Conservation (phyloP, 225 moss, liverwort and hornwort species). For the Anthoceros angustus region DNA sequence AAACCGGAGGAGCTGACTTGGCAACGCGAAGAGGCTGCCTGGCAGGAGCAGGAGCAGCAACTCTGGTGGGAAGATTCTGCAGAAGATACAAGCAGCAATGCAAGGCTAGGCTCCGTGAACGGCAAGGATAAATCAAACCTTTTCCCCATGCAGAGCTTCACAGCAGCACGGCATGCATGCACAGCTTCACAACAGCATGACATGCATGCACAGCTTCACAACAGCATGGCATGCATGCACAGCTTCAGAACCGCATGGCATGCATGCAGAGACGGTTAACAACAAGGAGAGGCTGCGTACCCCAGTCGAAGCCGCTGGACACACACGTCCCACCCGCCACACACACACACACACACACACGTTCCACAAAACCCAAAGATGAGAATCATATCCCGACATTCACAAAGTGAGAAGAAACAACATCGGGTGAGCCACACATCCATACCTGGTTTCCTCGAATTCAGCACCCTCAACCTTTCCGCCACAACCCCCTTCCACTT, state of each 20-base stretch:
- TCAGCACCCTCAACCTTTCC: constrained; percentile 55
- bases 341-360: too few species aligned
- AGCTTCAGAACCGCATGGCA: not conserved
- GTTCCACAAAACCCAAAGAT: not conserved
- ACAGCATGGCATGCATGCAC: not conserved
- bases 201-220: not conserved
- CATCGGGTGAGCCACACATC: not conserved
- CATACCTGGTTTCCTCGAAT: constrained; percentile 6
- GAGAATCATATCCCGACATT: not conserved
- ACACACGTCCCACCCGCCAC: too few species aligned
- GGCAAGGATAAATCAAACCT: too few species aligned
- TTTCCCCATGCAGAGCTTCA: too few species aligned
- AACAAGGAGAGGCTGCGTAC: not conserved
- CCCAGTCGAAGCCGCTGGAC: not conserved
- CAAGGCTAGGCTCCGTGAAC: not conserved
- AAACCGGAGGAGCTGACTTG: constrained; percentile 14
- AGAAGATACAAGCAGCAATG: not conserved
- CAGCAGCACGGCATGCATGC: not conserved
- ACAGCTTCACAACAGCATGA: too few species aligned
- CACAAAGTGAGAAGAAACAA: not conserved
- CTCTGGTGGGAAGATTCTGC: constrained; percentile 14
- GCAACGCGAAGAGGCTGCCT: constrained; percentile 10
- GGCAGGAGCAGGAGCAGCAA: constrained; percentile 15
- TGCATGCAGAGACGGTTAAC: not conserved
- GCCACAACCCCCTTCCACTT: constrained; percentile 63